Evolutionary conservation across 2,329 filamentous ascomycete genomes (phyloP), one percentile per base, ranked within the genome.

Genomic region (Pyrenophora graminea): DNA sequence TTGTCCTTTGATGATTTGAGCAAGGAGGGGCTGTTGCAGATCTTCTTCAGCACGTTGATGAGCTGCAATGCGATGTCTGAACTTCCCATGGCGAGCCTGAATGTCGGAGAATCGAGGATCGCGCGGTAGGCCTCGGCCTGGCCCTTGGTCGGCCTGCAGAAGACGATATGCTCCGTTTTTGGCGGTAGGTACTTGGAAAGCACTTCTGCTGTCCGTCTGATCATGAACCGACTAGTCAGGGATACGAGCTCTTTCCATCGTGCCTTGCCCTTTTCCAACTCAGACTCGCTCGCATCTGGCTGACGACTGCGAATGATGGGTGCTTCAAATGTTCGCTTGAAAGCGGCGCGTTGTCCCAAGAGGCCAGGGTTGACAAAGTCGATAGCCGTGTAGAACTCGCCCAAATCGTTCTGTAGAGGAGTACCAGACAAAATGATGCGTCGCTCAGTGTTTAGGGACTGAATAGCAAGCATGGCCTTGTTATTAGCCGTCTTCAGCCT

Each of bases 21-120:
- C 8, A 89, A 72, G 0, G 80, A 83, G 1, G 87, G 87, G 56
- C 85, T 86, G 67, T 90, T 90, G 76, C 87, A 90, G 15, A 89
- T 78, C 68, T 90, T 90, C 73, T 90, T 90, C 15, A 90, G 74
- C 15, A 89, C 79, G 13, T 84, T 89, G 63, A 90, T 89, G 12
- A 90, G 80, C 61, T 88, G 84, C 2, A 90, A 76, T 2, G 85
- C 82, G 39, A 80, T 80, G 42, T 88, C 84, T 1, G 81, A 77
- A 55, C 80, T 86, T 12, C 85, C 84, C 42, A 89, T 74, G 7
- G 84, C 83, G 27, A 77, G 79, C 42, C 82, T 80, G 59, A 89
- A 89, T 4, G 84, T 76, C 0, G 84, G 82, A 2, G 86, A 88
- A 7, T 79, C 77, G n/a, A 89, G 76, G 31, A 90, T 83, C 50